Base-by-base conservation (phyloP, 2,329 filamentous ascomycete species). In the Diaporthe vexans region DNA sequence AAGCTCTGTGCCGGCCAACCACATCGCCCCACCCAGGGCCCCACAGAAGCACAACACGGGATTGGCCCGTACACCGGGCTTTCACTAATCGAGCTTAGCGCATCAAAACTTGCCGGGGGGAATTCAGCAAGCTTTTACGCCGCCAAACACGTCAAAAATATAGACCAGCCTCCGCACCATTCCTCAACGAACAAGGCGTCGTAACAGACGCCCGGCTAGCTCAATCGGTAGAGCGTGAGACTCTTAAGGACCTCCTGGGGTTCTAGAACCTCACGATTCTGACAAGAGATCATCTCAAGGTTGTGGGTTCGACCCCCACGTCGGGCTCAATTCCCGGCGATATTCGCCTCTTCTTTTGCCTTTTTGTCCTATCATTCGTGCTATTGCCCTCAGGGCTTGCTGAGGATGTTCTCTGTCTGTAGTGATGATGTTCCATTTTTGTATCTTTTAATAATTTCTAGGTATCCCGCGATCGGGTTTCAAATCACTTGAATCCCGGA, bases 221-320 rank as follows among this genome's bases (percentile, higher is more conserved):
- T 91, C 89, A 91, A 91, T 91, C 88, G 88, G 89, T 91, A 92
- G 90, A 92, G 90, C 90, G 90, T 92, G 88, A 91, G 90, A 92
- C 91, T 92, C 91, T 90, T 89, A 89, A 37, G 35, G 61, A n/a
- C n/a, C n/a, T n/a, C n/a, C n/a, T n/a, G n/a, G n/a, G n/a, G n/a
- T n/a, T n/a, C n/a, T n/a, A n/a, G n/a, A 40, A 21, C 54, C 35
- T 69, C 71, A 72, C 73, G 73, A 68, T 72, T 74, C 67, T 74
- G 51, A 72, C 43, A 74, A 17, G 48, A 37, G 46, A 11, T 21
- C 13, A 67, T 74, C 73, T 74, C 68, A 74, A 74, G 73, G 73
- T 72, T 74, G 73, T 74, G 73, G 73, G 73, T 74, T 74, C 73
- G 72, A 73, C 72, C 72, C 72, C 72, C 72, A 73, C 72, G 72